Percentiles rank a stretch among this genome's conserved stretches.
These are phyloP conservation scores for Mortierella sp. DNA, from an alignment of 371 early-diverging fungal genomes.

Conservation along the genomic window DNA sequence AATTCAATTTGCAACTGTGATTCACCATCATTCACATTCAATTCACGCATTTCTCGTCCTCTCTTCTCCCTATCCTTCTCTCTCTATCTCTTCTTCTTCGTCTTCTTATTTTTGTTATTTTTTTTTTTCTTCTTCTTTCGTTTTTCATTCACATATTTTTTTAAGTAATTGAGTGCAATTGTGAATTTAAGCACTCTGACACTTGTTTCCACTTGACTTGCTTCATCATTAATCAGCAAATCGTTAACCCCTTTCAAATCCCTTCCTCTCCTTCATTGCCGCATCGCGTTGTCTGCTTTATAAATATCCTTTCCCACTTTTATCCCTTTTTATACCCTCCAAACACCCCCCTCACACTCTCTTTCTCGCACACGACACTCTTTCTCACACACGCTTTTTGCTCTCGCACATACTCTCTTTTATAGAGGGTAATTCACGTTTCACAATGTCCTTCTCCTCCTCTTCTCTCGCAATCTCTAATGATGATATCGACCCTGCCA, in stretches of 20 bases:
- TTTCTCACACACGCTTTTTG: not conserved
- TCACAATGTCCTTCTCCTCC: constrained; percentile 13
- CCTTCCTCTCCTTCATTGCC: not conserved
- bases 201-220: not conserved
- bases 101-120: not conserved
- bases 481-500: constrained; percentile 47
- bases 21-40: not conserved
- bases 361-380: not conserved
- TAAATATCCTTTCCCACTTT: not conserved
- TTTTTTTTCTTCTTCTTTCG: constrained; percentile 8
- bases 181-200: no score
- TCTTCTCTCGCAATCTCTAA: constrained; percentile 12
- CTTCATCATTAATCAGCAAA: not conserved
- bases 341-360: not conserved
- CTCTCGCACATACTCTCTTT: not conserved
- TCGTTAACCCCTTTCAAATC: not conserved
- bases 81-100: not conserved
- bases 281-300: not conserved
- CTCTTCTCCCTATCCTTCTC: not conserved
- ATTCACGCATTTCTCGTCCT: not conserved
- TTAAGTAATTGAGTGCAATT: not conserved
- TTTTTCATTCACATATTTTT: not conserved
- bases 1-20: not conserved
- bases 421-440: not conserved
- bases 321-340: not conserved